These are phyloP conservation scores for Mortierella sp. DNA, from an alignment of 371 early-diverging fungal genomes.

Conservation along the genomic window DNA sequence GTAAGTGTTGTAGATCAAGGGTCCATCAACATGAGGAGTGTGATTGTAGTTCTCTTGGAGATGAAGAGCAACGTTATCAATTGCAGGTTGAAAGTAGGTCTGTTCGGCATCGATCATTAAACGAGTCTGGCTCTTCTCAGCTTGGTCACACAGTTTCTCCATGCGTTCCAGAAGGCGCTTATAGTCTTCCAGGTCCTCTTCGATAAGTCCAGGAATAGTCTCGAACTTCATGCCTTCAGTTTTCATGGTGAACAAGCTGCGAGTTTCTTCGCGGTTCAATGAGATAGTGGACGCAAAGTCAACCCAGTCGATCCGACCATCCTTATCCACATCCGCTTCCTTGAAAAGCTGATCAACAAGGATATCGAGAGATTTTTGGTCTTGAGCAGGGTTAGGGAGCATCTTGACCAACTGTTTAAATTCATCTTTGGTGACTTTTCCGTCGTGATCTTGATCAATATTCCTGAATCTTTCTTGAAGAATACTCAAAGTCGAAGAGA, in stretches of 20 bases:
- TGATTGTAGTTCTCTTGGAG: slow-evolving; percentile 77
- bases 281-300: slow-evolving; percentile 69
- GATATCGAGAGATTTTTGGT: slow-evolving; percentile 9
- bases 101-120: slow-evolving; percentile 95
- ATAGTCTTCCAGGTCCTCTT: slow-evolving; percentile 78
- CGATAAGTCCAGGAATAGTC: slow-evolving; percentile 43
- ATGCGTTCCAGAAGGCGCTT: slow-evolving; percentile 74
- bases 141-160: slow-evolving; percentile 74
- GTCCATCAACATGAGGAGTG: slow-evolving; percentile 54
- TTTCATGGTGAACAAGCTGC: slow-evolving; percentile 55
- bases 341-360: slow-evolving; percentile 56
- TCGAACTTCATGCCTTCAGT: slow-evolving; percentile 15
- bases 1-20: slow-evolving; percentile 90
- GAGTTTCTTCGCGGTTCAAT: slow-evolving; percentile 63
- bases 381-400: slow-evolving; percentile 42
- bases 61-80: slow-evolving; percentile 85
- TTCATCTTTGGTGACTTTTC: slow-evolving; percentile 52
- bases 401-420: slow-evolving; percentile 44
- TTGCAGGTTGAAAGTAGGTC: slow-evolving; percentile 89
- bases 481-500: slow-evolving; percentile 67
- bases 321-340: slow-evolving; percentile 62
- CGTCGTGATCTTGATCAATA: slow-evolving; percentile 61
- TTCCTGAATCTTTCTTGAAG: slow-evolving; percentile 58
- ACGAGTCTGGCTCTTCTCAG: slow-evolving; percentile 72
- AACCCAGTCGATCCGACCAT: slow-evolving; percentile 70